Conservation (phyloP, 148 eudicot genomes). For the Vaccinium macrocarpon region DNA sequence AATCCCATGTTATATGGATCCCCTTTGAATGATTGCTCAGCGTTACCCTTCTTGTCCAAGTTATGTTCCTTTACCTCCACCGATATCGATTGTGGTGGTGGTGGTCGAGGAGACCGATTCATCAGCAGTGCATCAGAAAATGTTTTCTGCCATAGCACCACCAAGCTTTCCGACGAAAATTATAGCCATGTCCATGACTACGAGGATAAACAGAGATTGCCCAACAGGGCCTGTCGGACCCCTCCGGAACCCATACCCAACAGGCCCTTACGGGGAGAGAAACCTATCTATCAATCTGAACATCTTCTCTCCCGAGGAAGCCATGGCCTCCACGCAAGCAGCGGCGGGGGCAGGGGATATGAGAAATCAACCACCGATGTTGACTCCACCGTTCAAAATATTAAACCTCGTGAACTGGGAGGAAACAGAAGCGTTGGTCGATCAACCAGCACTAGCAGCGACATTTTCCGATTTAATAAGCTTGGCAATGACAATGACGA, state of each 20-base stretch:
- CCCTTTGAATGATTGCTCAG: slow-evolving; percentile 4
- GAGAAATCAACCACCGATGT: not conserved
- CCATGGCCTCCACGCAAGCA: not conserved
- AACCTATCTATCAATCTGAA: slow-evolving; percentile 26
- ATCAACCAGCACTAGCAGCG: slow-evolving; percentile 15
- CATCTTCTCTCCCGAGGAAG: slow-evolving; percentile 5
- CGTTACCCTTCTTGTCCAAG: slow-evolving; percentile 18
- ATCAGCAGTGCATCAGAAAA: not conserved
- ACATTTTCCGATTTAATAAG: slow-evolving; percentile 9
- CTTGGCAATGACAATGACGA: slow-evolving; percentile 20
- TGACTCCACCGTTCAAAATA: slow-evolving; percentile 7
- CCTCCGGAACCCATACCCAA: slow-evolving; percentile 42
- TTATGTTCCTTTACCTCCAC: slow-evolving; percentile 27
- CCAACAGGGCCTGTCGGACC: slow-evolving; percentile 10
- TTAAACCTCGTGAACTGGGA: slow-evolving; percentile 20
- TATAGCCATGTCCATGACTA: slow-evolving; percentile 11
- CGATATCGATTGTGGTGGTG: slow-evolving; percentile 3
- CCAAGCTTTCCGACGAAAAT: not conserved
- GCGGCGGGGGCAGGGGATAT: not conserved
- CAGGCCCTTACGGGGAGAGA: slow-evolving; percentile 49
- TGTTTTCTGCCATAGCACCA: too few relatives aligned
- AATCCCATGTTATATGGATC: slow-evolving; percentile 16
- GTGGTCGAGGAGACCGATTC: slow-evolving; percentile 13
- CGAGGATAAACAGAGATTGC: not conserved
- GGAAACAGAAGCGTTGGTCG: slow-evolving; percentile 19